Evolutionary conservation across 129 eudicot species (phyloP).

Genomic region (Oenanthe sinensis): DNA sequence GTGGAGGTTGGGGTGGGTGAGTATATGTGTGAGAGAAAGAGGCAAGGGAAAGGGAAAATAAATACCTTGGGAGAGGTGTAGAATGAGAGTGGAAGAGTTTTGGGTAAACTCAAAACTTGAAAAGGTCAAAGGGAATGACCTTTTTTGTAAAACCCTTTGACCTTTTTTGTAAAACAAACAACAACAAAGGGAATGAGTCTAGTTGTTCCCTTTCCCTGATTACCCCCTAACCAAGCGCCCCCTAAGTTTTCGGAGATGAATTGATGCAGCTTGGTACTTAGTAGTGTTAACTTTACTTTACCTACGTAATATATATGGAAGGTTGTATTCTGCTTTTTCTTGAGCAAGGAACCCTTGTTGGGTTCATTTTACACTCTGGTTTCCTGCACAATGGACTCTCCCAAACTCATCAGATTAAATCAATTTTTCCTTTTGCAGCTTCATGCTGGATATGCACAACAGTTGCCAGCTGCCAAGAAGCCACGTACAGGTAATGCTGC

Average conservation of each 20-base stretch:
- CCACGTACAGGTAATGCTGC: slow-evolving; percentile 37
- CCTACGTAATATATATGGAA: background rate
- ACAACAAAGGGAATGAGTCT: too few relatives aligned
- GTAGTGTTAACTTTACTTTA: background rate
- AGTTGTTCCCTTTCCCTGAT: too few relatives aligned
- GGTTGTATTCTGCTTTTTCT: background rate
- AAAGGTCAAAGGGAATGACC: too few relatives aligned
- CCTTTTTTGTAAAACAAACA: too few relatives aligned
- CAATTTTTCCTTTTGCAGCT: slow-evolving; percentile 40
- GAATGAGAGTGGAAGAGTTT: too few relatives aligned
- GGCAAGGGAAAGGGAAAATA: too few relatives aligned
- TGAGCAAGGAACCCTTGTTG: slow-evolving; percentile 1
- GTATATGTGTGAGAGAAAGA: too few relatives aligned
- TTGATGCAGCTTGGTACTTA: background rate
- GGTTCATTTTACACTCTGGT: background rate
- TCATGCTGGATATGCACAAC: slow-evolving; percentile 60
- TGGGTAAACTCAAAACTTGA: too few relatives aligned
- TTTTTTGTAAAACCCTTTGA: too few relatives aligned
- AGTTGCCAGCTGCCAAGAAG: slow-evolving; percentile 52
- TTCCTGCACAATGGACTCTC: background rate
- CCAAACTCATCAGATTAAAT: background rate
- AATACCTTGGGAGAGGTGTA: too few relatives aligned
- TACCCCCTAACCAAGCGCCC: too few relatives aligned
- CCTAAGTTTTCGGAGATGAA: background rate
- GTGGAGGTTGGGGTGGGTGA: too few relatives aligned